A percentile compares a stretch with the other conserved stretches of the same genome.
Conservation (phyloP, 2,329 filamentous ascomycete genomes). For the Beauveria caledonica region DNA sequence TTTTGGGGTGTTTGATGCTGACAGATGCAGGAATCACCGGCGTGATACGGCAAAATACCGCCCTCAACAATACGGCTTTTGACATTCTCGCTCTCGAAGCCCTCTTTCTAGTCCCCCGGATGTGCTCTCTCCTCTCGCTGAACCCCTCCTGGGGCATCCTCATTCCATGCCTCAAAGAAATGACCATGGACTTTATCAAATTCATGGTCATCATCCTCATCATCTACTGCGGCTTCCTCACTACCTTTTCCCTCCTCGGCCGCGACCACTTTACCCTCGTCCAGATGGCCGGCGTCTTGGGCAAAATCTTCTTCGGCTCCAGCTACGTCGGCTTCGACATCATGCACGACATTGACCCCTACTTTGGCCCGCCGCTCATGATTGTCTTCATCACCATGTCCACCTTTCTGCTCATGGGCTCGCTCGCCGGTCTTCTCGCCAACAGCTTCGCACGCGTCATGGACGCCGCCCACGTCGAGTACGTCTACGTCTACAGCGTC, state of each 20-base stretch:
- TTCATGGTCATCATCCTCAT: constrained; percentile 75
- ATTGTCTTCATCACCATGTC: constrained; percentile 70
- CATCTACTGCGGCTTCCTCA: constrained; percentile 80
- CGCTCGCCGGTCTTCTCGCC: constrained; percentile 68
- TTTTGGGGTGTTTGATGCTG: background rate
- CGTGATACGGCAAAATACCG: constrained; percentile 42
- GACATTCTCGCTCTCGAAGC: constrained; percentile 86
- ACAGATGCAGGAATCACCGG: constrained; percentile 24
- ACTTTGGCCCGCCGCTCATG: constrained; percentile 54
- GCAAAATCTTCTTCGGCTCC: constrained; percentile 75
- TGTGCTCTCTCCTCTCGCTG: constrained; percentile 78
- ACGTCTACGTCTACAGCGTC: constrained; percentile 65
- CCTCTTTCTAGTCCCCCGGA: constrained; percentile 79
- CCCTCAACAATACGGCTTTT: constrained; percentile 71
- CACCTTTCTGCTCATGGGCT: constrained; percentile 71
- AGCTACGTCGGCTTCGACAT: constrained; percentile 66
- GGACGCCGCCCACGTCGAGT: constrained; percentile 61
- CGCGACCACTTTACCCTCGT: constrained; percentile 56
- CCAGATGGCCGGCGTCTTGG: constrained; percentile 67
- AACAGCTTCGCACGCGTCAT: constrained; percentile 64
- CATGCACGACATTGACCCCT: constrained; percentile 50
- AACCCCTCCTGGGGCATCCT: constrained; percentile 86
- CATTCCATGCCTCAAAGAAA: constrained; percentile 85
- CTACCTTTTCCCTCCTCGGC: constrained; percentile 75
- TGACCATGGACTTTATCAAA: constrained; percentile 88